These are phyloP conservation scores for Lactifluus volemus DNA, from an alignment of 768 basidiomycete species.

Conservation along the genomic window DNA sequence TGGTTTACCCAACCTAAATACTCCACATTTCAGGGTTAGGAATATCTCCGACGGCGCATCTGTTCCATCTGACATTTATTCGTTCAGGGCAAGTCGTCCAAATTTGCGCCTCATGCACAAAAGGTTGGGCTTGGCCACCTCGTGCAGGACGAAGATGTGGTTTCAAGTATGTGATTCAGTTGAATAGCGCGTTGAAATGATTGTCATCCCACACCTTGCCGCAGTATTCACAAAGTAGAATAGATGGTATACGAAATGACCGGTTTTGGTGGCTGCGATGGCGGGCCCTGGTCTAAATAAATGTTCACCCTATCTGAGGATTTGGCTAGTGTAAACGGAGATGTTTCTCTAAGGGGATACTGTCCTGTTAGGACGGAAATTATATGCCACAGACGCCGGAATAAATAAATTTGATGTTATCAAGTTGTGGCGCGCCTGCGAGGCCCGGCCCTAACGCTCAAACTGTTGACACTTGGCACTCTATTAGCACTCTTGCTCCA, in stretches of 20 bases:
- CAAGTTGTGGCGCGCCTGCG: neutral
- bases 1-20: neutral
- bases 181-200: neutral
- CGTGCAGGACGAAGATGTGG: slow-evolving; percentile 83
- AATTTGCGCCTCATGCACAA: slow-evolving; percentile 89
- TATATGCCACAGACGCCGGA: neutral
- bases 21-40: slow-evolving; percentile 8
- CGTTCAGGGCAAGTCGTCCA: slow-evolving; percentile 80
- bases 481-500: neutral
- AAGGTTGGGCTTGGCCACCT: slow-evolving; percentile 82
- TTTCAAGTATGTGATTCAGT: slow-evolving; percentile 56
- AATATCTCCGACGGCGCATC: neutral
- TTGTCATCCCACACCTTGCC: neutral
- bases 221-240: slow-evolving; percentile 30
- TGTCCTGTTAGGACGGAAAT: too few species aligned
- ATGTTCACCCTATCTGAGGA: neutral
- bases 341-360: neutral
- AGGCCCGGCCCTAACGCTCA: neutral
- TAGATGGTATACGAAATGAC: neutral
- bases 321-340: neutral
- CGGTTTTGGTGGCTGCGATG: too few species aligned
- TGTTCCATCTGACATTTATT: slow-evolving; percentile 5
- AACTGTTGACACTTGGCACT: too few species aligned
- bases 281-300: too few species aligned
- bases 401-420: neutral